Conservation (phyloP, 768 basidiomycete genomes). For the Tricholomella constricta region DNA sequence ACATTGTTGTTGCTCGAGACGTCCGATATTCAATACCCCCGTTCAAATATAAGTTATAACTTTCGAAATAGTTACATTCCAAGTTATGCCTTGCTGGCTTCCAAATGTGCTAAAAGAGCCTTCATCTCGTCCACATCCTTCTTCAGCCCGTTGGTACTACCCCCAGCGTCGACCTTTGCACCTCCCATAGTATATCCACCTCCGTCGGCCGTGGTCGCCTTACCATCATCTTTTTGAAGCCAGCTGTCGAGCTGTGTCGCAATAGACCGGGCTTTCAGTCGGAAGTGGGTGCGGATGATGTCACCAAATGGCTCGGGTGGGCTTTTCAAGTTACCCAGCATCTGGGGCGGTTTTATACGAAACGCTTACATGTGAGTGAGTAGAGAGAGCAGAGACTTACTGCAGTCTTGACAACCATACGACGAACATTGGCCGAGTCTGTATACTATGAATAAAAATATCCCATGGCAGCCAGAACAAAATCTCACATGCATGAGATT, state of each 20-base stretch:
- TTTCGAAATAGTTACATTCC: not conserved
- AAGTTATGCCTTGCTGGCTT: slow-evolving; percentile 5
- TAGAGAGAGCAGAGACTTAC: slow-evolving; percentile 40
- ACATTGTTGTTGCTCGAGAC: not conserved
- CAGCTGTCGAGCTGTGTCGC: slow-evolving; percentile 76
- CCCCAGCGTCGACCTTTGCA: slow-evolving; percentile 36
- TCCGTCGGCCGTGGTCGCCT: slow-evolving; percentile 55
- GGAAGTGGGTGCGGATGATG: slow-evolving; percentile 88
- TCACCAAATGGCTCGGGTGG: slow-evolving; percentile 87
- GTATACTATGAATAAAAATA: slow-evolving; percentile 6
- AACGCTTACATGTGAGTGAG: not conserved
- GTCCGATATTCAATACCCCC: not conserved
- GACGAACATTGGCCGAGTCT: slow-evolving; percentile 91
- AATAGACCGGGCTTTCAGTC: slow-evolving; percentile 76
- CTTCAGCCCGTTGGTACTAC: slow-evolving; percentile 60
- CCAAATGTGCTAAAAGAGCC: slow-evolving; percentile 48
- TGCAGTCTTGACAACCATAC: slow-evolving; percentile 91
- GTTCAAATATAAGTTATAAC: not conserved
- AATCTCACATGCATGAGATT: slow-evolving; percentile 72
- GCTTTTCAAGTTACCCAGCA: slow-evolving; percentile 80
- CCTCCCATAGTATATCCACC: slow-evolving; percentile 35
- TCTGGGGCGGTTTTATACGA: slow-evolving; percentile 44
- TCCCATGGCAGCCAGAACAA: not conserved
- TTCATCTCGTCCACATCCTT: slow-evolving; percentile 78
- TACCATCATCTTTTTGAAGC: slow-evolving; percentile 76